Evolutionary conservation across 2,329 filamentous ascomycete genomes (phyloP).

Genomic region (Zymoseptoria ardabiliae): DNA sequence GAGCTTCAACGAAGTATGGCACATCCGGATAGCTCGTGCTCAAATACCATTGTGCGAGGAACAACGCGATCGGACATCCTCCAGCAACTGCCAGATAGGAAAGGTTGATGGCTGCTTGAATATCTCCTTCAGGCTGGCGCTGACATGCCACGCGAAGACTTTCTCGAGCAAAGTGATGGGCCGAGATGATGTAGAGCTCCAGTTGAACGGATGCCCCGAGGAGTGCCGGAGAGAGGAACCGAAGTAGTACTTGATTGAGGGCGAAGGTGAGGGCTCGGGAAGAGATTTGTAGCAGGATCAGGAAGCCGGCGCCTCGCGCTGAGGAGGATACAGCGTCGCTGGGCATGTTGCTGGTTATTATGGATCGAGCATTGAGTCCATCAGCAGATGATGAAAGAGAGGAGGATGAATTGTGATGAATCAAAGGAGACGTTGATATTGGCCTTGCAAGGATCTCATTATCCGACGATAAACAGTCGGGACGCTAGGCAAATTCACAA

Average conservation of each 20-base stretch:
- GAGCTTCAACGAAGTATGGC: constrained; percentile 55
- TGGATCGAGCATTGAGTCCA: background rate
- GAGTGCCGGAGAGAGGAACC: constrained; percentile 75
- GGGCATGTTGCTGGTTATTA: constrained; percentile 16
- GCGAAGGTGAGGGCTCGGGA: constrained; percentile 86
- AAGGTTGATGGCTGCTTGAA: constrained; percentile 79
- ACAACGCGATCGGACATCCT: constrained; percentile 50
- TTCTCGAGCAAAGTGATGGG: constrained; percentile 92
- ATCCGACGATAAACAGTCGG: background rate
- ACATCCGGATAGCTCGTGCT: constrained; percentile 45
- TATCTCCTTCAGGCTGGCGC: constrained; percentile 46
- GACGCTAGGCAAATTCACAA: no score
- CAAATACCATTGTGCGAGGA: constrained; percentile 63
- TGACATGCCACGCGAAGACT: constrained; percentile 87
- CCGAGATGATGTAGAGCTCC: constrained; percentile 84
- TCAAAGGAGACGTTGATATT: background rate
- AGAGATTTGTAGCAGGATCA: constrained; percentile 79
- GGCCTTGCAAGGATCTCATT: background rate
- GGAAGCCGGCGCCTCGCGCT: constrained; percentile 69
- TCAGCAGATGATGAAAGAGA: background rate
- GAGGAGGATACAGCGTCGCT: constrained; percentile 35
- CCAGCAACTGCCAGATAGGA: constrained; percentile 70
- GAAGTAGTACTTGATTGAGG: constrained; percentile 84
- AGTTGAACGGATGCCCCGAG: constrained; percentile 83
- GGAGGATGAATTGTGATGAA: background rate